Evolutionary conservation across 805 yeast species (phyloP).

Genomic region (Lachancea quebecensis): DNA sequence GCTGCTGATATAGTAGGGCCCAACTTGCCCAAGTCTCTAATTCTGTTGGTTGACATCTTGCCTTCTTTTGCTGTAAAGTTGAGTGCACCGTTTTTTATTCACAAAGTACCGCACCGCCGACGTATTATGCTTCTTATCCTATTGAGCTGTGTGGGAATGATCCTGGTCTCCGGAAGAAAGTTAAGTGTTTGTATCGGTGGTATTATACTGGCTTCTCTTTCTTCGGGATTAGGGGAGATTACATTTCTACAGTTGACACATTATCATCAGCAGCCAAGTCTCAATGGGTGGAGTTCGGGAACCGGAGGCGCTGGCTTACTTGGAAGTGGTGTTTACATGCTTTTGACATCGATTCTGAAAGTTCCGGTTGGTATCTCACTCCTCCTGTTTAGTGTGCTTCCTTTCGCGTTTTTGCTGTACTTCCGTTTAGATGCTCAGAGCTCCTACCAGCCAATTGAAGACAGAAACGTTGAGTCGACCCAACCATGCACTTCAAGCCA

Average conservation of each 20-base stretch:
- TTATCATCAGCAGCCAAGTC: constrained; percentile 50
- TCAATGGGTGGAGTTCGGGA: constrained; percentile 88
- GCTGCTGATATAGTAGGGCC: constrained; percentile 90
- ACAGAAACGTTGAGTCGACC: background rate
- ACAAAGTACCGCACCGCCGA: constrained; percentile 47
- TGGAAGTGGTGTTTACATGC: constrained; percentile 68
- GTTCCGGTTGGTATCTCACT: constrained; percentile 50
- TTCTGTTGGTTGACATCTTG: constrained; percentile 75
- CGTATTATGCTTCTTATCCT: constrained; percentile 51
- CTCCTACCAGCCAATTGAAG: constrained; percentile 6
- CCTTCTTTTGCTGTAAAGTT: constrained; percentile 74
- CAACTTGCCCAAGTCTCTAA: constrained; percentile 74
- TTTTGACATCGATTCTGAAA: constrained; percentile 62
- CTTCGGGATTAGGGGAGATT: constrained; percentile 87
- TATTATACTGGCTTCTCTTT: constrained; percentile 67
- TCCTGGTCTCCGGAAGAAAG: constrained; percentile 39
- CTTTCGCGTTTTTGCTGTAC: constrained; percentile 43
- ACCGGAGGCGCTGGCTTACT: constrained; percentile 93
- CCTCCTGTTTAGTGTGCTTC: constrained; percentile 50
- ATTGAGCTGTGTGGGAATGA: constrained; percentile 69
- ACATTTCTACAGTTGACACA: constrained; percentile 86
- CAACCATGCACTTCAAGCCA: constrained; percentile 4
- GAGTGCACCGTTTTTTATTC: constrained; percentile 73
- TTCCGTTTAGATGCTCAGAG: constrained; percentile 22
- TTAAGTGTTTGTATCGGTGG: constrained; percentile 50